These are phyloP conservation scores for Candida boleticola DNA, from an alignment of 805 yeast species.

Conservation along the genomic window DNA sequence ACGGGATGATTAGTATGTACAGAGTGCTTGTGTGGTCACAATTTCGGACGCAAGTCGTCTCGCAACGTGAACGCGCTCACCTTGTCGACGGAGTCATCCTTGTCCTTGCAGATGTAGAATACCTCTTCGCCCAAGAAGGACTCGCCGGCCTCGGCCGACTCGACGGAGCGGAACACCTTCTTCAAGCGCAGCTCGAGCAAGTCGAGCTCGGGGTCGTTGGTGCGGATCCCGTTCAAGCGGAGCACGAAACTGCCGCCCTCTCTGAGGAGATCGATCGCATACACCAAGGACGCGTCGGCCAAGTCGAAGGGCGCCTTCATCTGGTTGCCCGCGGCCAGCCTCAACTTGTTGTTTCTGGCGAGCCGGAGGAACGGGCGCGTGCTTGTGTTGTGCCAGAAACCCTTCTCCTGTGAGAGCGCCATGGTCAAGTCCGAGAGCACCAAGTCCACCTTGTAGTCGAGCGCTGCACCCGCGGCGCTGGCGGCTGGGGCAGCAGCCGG, in stretches of 20 bases:
- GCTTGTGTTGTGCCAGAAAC: slow-evolving; percentile 36
- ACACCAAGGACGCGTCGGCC: slow-evolving; percentile 38
- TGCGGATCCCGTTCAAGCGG: slow-evolving; percentile 24
- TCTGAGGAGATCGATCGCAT: slow-evolving; percentile 26
- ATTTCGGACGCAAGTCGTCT: too few relatives aligned
- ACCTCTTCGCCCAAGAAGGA: slow-evolving; percentile 14
- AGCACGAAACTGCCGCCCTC: slow-evolving; percentile 32
- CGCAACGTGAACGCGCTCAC: neutral
- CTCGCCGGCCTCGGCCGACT: slow-evolving; percentile 14
- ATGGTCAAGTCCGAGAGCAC: slow-evolving; percentile 34
- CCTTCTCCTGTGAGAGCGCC: slow-evolving; percentile 34
- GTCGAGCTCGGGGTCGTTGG: slow-evolving; percentile 27
- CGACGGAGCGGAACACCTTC: slow-evolving; percentile 26
- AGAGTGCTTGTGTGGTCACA: too few relatives aligned
- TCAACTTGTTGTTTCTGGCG: slow-evolving; percentile 23
- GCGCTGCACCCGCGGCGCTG: neutral
- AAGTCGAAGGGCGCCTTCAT: slow-evolving; percentile 33
- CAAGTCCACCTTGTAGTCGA: slow-evolving; percentile 33
- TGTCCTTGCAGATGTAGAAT: slow-evolving; percentile 28
- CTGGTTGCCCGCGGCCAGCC: slow-evolving; percentile 20
- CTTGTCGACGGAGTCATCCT: slow-evolving; percentile 12
- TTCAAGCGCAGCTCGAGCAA: slow-evolving; percentile 21
- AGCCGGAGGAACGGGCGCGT: slow-evolving; percentile 33
- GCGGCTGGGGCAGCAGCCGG: neutral
- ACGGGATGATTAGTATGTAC: too few relatives aligned